Evolutionary conservation across 139 green algal species (phyloP), one percentile per base, ranked within the genome.

Genomic region (Haematococcus sp.): DNA sequence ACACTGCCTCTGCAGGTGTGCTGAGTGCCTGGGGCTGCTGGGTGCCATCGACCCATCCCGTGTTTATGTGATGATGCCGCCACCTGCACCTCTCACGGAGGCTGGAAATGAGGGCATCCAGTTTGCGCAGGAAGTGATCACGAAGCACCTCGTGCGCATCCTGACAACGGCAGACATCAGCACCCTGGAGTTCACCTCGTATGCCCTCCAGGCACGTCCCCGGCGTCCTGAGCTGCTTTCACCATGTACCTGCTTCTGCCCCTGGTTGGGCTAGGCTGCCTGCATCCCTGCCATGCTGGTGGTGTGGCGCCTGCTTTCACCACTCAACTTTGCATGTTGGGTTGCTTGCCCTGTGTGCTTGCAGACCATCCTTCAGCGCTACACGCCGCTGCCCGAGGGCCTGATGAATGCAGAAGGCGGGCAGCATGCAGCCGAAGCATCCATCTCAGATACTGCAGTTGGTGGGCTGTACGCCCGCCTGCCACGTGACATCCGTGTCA

Each of bases 1-100:
- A 7, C 79, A 11, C 7, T 49, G 40, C 11, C 7, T 7, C 40
- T 49, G 54, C 86, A 93, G 87, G 54, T 92, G 84, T 59, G 89
- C 85, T 0, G 86, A 93, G 77, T 94, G 86, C 78, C 80, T 97
- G 73, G 92, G 92, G 11, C 64, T 94, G 73, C 63, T 97, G 33
- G 91, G 92, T 1, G 91, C 92, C 5, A 76, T 95, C 17, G 92
- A 97, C 79, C 92, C 92, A 0, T 81, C 85, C 0, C 75, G 88
- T 0, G 35, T 94, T 20, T 23, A 33, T 0, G 76, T 78, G n/a
- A 22, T 76, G 51, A 59, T 84, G 46, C 11, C 59, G 9, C 78
- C 56, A 35, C 55, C 31, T 19, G 60, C 61, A 4, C 61, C 59
- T 3, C 43, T 77, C 7, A 31, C 35, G 4, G 61, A 68, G 16